These are phyloP conservation scores for Cicer arietinum DNA, from an alignment of 306 rosid species.

Conservation along the genomic window DNA sequence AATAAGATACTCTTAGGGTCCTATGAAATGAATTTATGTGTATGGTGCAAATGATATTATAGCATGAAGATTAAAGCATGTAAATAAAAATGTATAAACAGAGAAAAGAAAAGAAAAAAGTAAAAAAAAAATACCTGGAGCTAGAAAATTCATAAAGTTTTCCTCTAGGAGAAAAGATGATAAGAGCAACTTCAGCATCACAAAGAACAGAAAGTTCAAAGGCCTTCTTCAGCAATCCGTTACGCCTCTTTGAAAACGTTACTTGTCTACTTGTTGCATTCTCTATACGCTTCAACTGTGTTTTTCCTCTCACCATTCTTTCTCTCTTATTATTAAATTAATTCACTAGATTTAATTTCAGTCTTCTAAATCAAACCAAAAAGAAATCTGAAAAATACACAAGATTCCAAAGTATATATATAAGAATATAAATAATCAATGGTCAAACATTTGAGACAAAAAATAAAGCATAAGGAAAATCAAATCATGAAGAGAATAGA, in stretches of 20 bases:
- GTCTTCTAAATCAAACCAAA: background rate
- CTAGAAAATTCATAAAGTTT: conserved; percentile 54
- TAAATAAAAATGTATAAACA: no score
- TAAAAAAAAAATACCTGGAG: conserved; percentile 34
- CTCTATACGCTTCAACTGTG: conserved; percentile 82
- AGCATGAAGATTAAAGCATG: no score
- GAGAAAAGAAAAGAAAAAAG: no score
- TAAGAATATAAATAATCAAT: conserved; percentile 15
- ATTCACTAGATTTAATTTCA: no score
- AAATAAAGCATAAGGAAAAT: background rate
- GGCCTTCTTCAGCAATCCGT: conserved; percentile 84
- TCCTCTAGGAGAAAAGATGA: conserved; percentile 55
- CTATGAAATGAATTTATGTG: no score
- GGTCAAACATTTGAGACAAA: background rate
- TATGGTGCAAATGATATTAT: no score
- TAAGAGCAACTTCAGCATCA: conserved; percentile 52
- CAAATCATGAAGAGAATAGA: background rate
- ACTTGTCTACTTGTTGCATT: conserved; percentile 83
- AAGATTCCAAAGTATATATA: conserved; percentile 23
- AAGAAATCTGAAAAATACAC: background rate
- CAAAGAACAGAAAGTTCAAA: conserved; percentile 52
- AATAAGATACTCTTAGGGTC: no score
- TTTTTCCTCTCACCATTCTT: conserved; percentile 85
- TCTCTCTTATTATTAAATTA: background rate
- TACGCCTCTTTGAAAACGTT: conserved; percentile 76